A percentile compares a stretch with the other conserved stretches of the same genome.
Conservation (phyloP, 2,329 filamentous ascomycete species). For the Colletotrichum sp. region DNA sequence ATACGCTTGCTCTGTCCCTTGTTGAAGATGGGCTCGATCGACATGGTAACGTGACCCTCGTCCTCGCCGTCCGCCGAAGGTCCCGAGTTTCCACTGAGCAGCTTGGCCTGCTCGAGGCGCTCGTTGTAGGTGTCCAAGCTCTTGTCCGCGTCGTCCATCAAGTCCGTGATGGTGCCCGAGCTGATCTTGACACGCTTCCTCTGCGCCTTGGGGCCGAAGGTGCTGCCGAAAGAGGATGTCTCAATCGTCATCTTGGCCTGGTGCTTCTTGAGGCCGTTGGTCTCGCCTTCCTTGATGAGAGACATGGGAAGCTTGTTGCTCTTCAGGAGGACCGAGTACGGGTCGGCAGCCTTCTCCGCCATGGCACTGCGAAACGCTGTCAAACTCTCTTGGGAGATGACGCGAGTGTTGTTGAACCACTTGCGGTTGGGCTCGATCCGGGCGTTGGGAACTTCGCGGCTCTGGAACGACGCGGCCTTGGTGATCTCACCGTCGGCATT, state of each 20-base stretch:
- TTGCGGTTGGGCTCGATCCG: conserved; percentile 95
- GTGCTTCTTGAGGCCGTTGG: conserved; percentile 90
- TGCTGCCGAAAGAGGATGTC: conserved; percentile 82
- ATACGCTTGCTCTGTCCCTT: conserved; percentile 96
- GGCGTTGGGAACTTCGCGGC: conserved; percentile 79
- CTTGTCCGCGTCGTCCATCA: conserved; percentile 80
- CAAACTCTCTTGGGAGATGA: conserved; percentile 88
- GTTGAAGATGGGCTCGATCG: conserved; percentile 86
- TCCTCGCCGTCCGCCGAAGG: conserved; percentile 52
- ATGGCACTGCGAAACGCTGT: conserved; percentile 90
- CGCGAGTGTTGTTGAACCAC: conserved; percentile 95
- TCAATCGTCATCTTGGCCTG: conserved; percentile 93
- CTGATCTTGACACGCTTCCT: conserved; percentile 90
- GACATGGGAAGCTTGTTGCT: conserved; percentile 97
- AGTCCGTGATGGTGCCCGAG: conserved; percentile 80
- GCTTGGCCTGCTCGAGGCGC: conserved; percentile 76
- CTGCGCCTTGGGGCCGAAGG: conserved; percentile 93
- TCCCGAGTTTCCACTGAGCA: conserved; percentile 74
- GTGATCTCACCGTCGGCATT: conserved; percentile 86
- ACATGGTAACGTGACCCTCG: conserved; percentile 59
- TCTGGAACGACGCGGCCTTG: conserved; percentile 84
- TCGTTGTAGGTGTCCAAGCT: conserved; percentile 84
- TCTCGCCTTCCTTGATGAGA: conserved; percentile 78
- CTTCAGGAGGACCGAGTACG: conserved; percentile 94
- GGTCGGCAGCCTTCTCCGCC: conserved; percentile 86